Evolutionary conservation across 108 stramenopile genomes (phyloP).

Genomic region (Nitzschia palea): DNA sequence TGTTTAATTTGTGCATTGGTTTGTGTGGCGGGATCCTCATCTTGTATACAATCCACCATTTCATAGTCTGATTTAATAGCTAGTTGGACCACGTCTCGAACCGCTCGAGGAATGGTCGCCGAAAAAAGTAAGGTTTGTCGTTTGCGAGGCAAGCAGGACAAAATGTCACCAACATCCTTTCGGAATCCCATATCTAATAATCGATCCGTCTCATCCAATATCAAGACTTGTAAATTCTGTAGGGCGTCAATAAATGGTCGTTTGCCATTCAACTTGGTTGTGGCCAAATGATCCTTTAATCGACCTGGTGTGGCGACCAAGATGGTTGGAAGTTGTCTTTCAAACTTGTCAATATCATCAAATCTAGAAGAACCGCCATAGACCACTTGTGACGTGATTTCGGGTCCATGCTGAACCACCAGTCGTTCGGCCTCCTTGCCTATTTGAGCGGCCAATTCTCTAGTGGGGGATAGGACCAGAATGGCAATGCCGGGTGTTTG

Average conservation of each 20-base stretch:
- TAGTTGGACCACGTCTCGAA: slow-evolving; percentile 63
- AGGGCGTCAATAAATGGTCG: slow-evolving; percentile 27
- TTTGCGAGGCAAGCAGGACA: slow-evolving; percentile 54
- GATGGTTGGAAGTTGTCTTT: slow-evolving; percentile 55
- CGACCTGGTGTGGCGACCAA: slow-evolving; percentile 95
- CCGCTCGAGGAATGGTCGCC: slow-evolving; percentile 80
- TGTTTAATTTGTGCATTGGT: slow-evolving; percentile 56
- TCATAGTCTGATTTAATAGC: slow-evolving; percentile 39
- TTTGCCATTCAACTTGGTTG: slow-evolving; percentile 12
- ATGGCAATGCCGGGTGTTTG: slow-evolving; percentile 33
- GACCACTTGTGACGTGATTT: slow-evolving; percentile 50
- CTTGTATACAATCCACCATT: slow-evolving; percentile 63
- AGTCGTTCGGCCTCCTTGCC: slow-evolving; percentile 67
- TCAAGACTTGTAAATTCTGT: slow-evolving; percentile 46
- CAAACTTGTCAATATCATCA: slow-evolving; percentile 50
- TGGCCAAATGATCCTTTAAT: slow-evolving; percentile 78
- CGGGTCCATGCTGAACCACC: slow-evolving; percentile 28
- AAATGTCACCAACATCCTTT: slow-evolving; percentile 76
- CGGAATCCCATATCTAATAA: slow-evolving; percentile 95
- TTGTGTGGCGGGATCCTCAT: slow-evolving; percentile 42
- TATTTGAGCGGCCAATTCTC: slow-evolving; percentile 94
- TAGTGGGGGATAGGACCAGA: slow-evolving; percentile 90
- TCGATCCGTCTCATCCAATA: slow-evolving; percentile 95
- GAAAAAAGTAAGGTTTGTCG: slow-evolving; percentile 94
- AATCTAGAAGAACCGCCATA: slow-evolving; percentile 86